Conservation (phyloP, 139 green algal species). For the Haematococcus lacustris region DNA sequence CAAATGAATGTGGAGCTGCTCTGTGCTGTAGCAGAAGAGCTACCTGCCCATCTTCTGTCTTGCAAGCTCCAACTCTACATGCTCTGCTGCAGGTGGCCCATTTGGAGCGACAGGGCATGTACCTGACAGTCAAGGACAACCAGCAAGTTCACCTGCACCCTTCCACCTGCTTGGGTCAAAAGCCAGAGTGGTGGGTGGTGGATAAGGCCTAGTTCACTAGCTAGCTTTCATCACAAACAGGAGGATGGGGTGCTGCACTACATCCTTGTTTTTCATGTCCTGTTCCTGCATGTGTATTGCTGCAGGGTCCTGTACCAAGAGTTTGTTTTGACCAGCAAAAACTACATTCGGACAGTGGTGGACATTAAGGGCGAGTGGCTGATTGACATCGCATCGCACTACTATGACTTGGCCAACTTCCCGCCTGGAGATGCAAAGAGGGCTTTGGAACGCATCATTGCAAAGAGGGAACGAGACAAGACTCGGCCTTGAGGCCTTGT, state of each 20-base stretch:
- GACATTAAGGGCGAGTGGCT: slow-evolving; percentile 96
- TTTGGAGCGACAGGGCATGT: slow-evolving; percentile 81
- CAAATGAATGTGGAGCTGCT: too few species aligned
- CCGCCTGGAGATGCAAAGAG: slow-evolving; percentile 74
- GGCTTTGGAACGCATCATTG: slow-evolving; percentile 77
- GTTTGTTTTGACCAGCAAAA: slow-evolving; percentile 95
- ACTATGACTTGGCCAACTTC: slow-evolving; percentile 97
- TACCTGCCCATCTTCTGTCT: too few species aligned
- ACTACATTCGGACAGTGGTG: slow-evolving; percentile 93
- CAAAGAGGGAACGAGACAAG: slow-evolving; percentile 67
- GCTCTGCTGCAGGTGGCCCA: slow-evolving; percentile 75
- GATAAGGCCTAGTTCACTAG: too few species aligned
- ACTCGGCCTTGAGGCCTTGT: too few species aligned
- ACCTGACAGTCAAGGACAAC: slow-evolving; percentile 99
- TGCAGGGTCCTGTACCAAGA: slow-evolving; percentile 94
- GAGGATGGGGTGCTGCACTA: not conserved
- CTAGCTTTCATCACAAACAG: too few species aligned
- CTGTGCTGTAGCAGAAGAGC: too few species aligned
- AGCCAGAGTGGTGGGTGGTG: slow-evolving; percentile 85
- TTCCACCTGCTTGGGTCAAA: slow-evolving; percentile 87
- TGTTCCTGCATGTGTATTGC: not conserved
- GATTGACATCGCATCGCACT: slow-evolving; percentile 90
- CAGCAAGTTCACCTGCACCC: slow-evolving; percentile 94
- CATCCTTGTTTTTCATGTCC: not conserved
- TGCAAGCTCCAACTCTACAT: too few species aligned